Base-by-base conservation (phyloP, 2,329 filamentous ascomycete species). In the Pseudogymnoascus verrucosus region DNA sequence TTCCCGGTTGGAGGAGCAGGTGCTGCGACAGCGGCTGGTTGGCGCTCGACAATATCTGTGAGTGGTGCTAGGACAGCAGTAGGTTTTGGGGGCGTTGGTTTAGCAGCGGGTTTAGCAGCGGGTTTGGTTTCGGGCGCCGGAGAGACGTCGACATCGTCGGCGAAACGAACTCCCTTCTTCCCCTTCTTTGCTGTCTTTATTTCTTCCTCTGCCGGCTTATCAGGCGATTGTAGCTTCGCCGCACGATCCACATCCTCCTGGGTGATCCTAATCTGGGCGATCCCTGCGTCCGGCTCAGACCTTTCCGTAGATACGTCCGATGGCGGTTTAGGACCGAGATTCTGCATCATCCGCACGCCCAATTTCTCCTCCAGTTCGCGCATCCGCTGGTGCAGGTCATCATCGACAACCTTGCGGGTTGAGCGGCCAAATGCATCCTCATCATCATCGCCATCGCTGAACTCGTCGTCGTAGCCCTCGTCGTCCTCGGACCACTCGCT, bases 91-190 rank as follows among this genome's bases (percentile, higher is more conserved):
- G 63, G 14, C 12, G 65, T 57, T 47, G 68, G 34, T 31, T 66
- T 70, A 64, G 62, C 64, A 64, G 61, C 67, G 64, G 68, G 34
- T 31, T 66, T 70, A 64, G 62, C 64, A 64, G 61, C 67, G 64
- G 67, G 67, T 67, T 71, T 70, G 59, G 68, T 68, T 67, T 69
- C 67, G 36, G 77, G 68, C 21, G 76, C 73, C 57, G 77, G 78
- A 31, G 89, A 87, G 66, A 96, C 86, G 69, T 95, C 90, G 36
- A 96, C 78, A 5, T 81, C 80, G 36, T 87, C 78, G 1, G 91
- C 88, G 75, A 96, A 96, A n/a, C 88, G 85, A 26, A 96, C 92
- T 14, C 84, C 87, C 77, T 95, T 96, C 72, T 82, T 74, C 4
- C 62, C 37, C 39, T 64, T 62, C 11, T 63, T 63, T 37, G 42